Evolutionary conservation across 768 basidiomycete genomes (phyloP), one percentile per base, ranked within the genome.

Genomic region (Boletus fagicola): DNA sequence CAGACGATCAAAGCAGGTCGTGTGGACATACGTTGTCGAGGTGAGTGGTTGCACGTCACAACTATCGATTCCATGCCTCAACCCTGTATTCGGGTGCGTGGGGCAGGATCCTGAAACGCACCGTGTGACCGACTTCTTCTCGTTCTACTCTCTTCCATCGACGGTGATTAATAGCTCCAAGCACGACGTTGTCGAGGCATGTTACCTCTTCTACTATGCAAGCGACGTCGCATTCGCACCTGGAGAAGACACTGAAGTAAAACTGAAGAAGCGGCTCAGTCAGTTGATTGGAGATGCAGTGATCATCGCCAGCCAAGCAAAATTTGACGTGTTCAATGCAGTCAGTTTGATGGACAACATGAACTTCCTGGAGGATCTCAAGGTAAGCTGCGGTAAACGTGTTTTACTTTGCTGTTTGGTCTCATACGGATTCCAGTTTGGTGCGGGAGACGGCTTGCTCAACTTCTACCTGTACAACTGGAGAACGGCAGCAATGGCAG

Each of bases 401-500:
- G 18, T 26, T 26, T 40, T 10, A n/a, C 22, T 31, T 40, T 20
- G 3, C 22, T 16, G 20, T 33, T 39, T 45, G 46, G 30, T 54
- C 57, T 62, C 22, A 68, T n/a, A 30, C 11, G 9, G 11, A 49
- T 54, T 58, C 43, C 59, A 96, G 94, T 98, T 98, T 67, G 96
- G 93, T n/a, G 75, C 79, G 12, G 96, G 94, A 5, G 92, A 96
- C 67, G 97, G 97, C 2, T 82, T 88, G 71, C 80, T 99, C 51
- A 92, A 95, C 72, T 96, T 84, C 70, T 95, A 95, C 70, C 71
- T 95, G 56, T 98, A 97, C 76, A 99, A 99, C 73, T 99, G 94
- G 92, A 81, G 89, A 58, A 95, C 93, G 13, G 75, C 84, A 15
- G 80, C 84, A 2, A 75, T 98, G 55, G 85, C 92, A 39, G 95